Conservation (phyloP, 2,329 filamentous ascomycete species). For the Colletotrichum shisoi region DNA sequence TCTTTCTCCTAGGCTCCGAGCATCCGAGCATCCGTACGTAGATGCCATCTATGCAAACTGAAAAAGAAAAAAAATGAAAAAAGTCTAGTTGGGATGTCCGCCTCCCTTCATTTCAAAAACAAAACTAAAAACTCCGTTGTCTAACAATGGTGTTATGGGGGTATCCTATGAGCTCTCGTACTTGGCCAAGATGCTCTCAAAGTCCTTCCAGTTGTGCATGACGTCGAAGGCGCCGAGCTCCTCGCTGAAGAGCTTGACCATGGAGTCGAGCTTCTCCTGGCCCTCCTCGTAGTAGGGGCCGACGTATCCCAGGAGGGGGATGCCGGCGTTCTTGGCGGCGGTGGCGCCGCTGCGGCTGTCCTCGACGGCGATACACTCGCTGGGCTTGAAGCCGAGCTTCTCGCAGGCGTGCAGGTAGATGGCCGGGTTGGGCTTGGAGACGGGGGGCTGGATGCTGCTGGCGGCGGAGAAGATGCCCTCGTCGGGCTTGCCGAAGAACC, state of each 20-base stretch:
- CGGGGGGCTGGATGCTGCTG: constrained; percentile 76
- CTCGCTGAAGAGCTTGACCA: constrained; percentile 34
- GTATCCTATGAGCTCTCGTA: constrained; percentile 38
- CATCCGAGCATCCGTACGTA: constrained; percentile 1
- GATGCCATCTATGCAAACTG: background rate
- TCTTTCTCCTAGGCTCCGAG: background rate
- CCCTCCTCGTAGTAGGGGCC: constrained; percentile 74
- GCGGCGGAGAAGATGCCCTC: constrained; percentile 83
- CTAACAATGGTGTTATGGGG: background rate
- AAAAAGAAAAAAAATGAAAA: too few relatives aligned
- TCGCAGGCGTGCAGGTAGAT: constrained; percentile 83
- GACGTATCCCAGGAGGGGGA: constrained; percentile 84
- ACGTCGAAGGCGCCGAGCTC: constrained; percentile 38
- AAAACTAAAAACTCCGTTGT: background rate
- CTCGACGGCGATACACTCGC: constrained; percentile 82
- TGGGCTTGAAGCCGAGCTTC: constrained; percentile 72
- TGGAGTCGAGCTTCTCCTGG: constrained; percentile 65
- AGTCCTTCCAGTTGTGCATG: constrained; percentile 40
- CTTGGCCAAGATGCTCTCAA: constrained; percentile 39
- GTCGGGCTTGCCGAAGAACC: constrained; percentile 76
- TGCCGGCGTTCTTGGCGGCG: constrained; percentile 76
- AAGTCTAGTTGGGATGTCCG: background rate
- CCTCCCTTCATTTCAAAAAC: background rate
- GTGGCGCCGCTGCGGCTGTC: constrained; percentile 86
- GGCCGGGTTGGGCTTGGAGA: constrained; percentile 87